Evolutionary conservation across 371 early-diverging fungal species (phyloP).

Genomic region (Dichotomocladium elegans): DNA sequence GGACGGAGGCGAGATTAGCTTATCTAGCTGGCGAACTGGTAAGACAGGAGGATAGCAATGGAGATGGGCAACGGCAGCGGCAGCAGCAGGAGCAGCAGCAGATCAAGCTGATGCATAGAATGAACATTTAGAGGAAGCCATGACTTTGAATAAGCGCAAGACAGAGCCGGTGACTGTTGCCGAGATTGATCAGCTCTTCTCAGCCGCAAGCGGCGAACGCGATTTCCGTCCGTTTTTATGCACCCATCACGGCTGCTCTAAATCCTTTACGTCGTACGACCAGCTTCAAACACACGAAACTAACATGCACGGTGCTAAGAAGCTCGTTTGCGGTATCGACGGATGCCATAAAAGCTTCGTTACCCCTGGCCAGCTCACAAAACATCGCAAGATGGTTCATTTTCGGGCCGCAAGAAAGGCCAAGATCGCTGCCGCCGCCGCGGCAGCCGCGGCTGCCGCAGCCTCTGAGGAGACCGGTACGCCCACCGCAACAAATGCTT

Average conservation of each 20-base stretch:
- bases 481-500: not conserved
- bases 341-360: conserved; percentile 48
- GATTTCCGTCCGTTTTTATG: conserved; percentile 46
- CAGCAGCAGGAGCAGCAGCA: too few relatives aligned
- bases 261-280: conserved; percentile 43
- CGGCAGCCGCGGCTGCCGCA: conserved; percentile 24
- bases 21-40: conserved; percentile 34
- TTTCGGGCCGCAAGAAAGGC: conserved; percentile 43
- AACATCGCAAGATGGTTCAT: conserved; percentile 55
- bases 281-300: conserved; percentile 47
- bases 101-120: too few relatives aligned
- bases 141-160: conserved; percentile 30
- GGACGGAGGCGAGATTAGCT: conserved; percentile 22
- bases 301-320: conserved; percentile 50
- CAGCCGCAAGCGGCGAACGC: conserved; percentile 38
- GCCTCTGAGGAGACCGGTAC: conserved; percentile 5
- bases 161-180: conserved; percentile 40
- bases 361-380: conserved; percentile 45
- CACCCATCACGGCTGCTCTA: conserved; percentile 44
- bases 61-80: not conserved
- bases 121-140: conserved; percentile 24
- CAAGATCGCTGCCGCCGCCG: conserved; percentile 36
- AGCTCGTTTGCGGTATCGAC: conserved; percentile 44
- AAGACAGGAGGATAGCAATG: not conserved
- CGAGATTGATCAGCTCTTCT: conserved; percentile 43